Conservation (phyloP, 2,329 filamentous ascomycete genomes). For the Xylaria sp. region DNA sequence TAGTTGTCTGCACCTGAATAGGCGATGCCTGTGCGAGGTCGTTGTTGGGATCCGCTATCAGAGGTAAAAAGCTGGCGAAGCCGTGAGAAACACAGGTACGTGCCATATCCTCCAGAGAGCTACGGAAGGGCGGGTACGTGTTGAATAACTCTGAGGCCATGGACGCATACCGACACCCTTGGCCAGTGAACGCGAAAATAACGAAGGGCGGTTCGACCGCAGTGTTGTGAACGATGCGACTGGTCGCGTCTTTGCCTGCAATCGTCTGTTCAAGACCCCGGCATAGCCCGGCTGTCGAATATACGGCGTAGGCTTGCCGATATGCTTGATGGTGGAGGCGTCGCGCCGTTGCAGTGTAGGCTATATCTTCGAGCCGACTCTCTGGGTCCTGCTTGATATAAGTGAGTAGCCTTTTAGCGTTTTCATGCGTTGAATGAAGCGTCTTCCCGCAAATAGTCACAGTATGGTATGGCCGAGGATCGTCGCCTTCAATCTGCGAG, state of each 20-base stretch:
- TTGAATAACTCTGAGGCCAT: conserved; percentile 40
- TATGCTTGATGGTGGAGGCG: conserved; percentile 32
- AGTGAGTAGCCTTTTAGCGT: conserved; percentile 25
- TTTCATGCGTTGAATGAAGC: conserved; percentile 23
- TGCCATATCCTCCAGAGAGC: conserved; percentile 9
- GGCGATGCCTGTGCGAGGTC: conserved; percentile 4
- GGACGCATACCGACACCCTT: conserved; percentile 41
- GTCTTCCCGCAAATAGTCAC: conserved; percentile 38
- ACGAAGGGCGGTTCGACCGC: conserved; percentile 35
- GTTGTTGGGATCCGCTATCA: conserved; percentile 7
- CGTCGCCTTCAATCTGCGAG: neutral
- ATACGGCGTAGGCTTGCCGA: conserved; percentile 17
- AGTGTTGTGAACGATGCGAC: conserved; percentile 53
- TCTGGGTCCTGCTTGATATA: conserved; percentile 29
- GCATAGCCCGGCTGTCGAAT: conserved; percentile 47
- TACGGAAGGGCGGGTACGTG: conserved; percentile 44
- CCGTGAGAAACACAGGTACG: conserved; percentile 19
- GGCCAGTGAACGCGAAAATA: conserved; percentile 45
- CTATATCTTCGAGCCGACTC: conserved; percentile 33
- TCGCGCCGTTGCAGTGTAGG: conserved; percentile 41
- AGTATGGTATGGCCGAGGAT: conserved; percentile 30
- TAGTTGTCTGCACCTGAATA: conserved; percentile 20
- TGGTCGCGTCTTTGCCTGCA: conserved; percentile 54
- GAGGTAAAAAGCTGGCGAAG: conserved; percentile 21
- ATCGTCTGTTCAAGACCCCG: conserved; percentile 57